A percentile compares a stretch with the other conserved stretches of the same genome.
These are phyloP conservation scores for Globisporangium sylvaticum DNA, from an alignment of 352 stramenopile species.

Conservation along the genomic window DNA sequence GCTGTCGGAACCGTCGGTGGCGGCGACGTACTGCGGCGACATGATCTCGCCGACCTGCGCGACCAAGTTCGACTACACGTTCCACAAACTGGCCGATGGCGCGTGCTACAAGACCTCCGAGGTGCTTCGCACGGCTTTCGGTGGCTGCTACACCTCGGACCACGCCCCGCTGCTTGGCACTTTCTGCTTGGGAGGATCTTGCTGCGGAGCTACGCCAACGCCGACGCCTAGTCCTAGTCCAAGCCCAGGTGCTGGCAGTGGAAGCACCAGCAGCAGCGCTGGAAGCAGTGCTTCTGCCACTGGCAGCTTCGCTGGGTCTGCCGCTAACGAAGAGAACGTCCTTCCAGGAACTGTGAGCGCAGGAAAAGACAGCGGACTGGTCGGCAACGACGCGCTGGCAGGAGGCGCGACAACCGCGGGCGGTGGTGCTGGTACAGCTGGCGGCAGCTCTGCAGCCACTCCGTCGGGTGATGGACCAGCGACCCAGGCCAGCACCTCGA, in stretches of 20 bases:
- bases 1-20: constrained; percentile 37
- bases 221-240: constrained; percentile 5
- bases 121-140: constrained; percentile 56
- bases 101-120: constrained; percentile 48
- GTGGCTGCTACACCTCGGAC: constrained; percentile 72
- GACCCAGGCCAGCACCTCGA: constrained; percentile 28
- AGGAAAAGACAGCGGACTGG: background rate
- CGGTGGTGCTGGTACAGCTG: constrained; percentile 17
- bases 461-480: background rate
- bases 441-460: constrained; percentile 4
- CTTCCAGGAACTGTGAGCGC: constrained; percentile 7
- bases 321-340: constrained; percentile 14
- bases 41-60: constrained; percentile 50
- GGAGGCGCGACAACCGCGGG: constrained; percentile 17
- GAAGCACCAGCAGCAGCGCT: background rate
- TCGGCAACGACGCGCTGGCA: background rate
- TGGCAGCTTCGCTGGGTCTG: background rate
- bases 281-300: background rate
- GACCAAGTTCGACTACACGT: constrained; percentile 73
- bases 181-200: constrained; percentile 58
- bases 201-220: constrained; percentile 32
- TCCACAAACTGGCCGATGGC: constrained; percentile 34
- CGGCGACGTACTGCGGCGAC: constrained; percentile 65
- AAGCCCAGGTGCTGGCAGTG: background rate
- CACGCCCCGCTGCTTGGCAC: constrained; percentile 54